Percentiles rank a stretch among this genome's conserved stretches.
Evolutionary conservation across 116 monocot species (phyloP).

Genomic region (Iris pallida): DNA sequence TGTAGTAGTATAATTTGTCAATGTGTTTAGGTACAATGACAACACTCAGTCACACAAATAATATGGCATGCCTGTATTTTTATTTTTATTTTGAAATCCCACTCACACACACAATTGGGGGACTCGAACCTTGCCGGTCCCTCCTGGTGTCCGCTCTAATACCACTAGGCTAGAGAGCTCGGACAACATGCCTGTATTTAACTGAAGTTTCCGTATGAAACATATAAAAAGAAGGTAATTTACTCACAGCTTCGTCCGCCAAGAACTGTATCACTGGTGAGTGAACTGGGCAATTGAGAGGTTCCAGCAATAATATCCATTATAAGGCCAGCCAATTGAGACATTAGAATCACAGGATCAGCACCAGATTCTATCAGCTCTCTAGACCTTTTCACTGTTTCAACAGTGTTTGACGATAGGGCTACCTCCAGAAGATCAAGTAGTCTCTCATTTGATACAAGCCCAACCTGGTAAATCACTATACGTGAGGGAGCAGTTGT

Average conservation of each 20-base stretch:
- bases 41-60: background rate
- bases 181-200: too few relatives aligned
- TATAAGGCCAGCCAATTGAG: conserved; percentile 64
- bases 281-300: conserved; percentile 18
- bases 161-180: too few relatives aligned
- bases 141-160: too few relatives aligned
- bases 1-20: background rate
- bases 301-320: conserved; percentile 82
- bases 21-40: background rate
- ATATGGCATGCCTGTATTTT: too few relatives aligned
- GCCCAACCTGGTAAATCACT: conserved; percentile 45
- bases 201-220: background rate
- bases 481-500: too few relatives aligned
- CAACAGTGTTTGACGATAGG: conserved; percentile 71
- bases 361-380: conserved; percentile 69
- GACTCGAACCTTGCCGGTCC: too few relatives aligned
- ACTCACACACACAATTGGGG: too few relatives aligned
- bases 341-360: conserved; percentile 63
- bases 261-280: conserved; percentile 12
- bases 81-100: too few relatives aligned
- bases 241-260: conserved; percentile 13
- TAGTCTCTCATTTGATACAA: conserved; percentile 80
- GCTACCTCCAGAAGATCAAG: conserved; percentile 76
- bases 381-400: conserved; percentile 80
- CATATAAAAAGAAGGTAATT: background rate